phyloP scores from a whole-genome alignment of 2,329 filamentous ascomycete genomes.

The Tolypocladium sp. region DNA sequence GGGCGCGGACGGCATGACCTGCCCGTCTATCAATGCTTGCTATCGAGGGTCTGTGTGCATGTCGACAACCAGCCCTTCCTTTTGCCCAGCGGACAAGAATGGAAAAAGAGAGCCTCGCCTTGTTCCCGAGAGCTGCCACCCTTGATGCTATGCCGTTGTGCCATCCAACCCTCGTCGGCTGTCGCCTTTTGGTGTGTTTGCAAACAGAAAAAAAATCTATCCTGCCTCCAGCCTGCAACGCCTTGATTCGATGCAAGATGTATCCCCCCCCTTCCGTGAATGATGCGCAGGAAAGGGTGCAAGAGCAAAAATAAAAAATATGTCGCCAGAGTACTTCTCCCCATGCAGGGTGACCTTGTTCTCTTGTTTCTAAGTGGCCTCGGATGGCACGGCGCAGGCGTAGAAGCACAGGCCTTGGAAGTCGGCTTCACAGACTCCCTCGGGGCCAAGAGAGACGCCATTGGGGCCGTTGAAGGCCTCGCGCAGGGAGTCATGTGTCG shows the following conservation, averaged over 20 bases:
- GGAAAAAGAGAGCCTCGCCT: background rate
- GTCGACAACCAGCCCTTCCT: background rate
- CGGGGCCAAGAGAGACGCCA: background rate
- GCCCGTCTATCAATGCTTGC: constrained; percentile 5
- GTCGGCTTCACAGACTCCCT: background rate
- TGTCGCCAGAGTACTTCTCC: background rate
- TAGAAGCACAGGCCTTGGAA: background rate
- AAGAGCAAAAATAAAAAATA: background rate
- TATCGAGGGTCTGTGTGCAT: constrained; percentile 1
- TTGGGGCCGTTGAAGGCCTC: background rate
- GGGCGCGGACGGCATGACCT: background rate
- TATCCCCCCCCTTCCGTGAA: constrained; percentile 6
- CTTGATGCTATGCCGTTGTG: background rate
- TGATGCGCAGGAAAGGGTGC: constrained; percentile 9
- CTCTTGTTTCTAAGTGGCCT: background rate
- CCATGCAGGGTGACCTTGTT: background rate
- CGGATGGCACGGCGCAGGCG: background rate
- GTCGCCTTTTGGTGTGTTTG: background rate
- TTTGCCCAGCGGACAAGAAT: too few species aligned
- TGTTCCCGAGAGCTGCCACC: background rate
- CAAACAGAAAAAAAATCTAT: constrained; percentile 15
- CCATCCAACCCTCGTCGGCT: background rate
- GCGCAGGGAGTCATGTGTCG: background rate
- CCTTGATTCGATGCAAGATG: constrained; percentile 16
- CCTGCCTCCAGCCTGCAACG: constrained; percentile 19